Evolutionary conservation across 345 rosid species (phyloP).

Genomic region (Passiflora organensis): DNA sequence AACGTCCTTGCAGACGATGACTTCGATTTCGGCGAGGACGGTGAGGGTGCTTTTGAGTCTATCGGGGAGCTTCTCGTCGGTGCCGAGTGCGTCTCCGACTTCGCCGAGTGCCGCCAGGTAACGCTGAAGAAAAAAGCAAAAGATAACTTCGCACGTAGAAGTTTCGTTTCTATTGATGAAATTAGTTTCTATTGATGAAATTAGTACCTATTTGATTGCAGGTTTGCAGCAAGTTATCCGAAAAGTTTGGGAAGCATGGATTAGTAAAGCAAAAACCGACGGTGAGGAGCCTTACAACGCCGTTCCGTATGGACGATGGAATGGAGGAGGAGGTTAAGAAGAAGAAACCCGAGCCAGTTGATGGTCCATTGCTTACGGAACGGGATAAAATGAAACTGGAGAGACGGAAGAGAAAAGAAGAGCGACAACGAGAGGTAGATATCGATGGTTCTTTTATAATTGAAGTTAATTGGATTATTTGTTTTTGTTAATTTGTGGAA

Average conservation of each 20-base stretch:
- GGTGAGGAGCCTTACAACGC: constrained; percentile 79
- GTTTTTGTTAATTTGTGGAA: neutral
- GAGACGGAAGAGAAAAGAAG: constrained; percentile 91
- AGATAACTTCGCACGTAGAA: neutral
- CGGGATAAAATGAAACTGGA: constrained; percentile 77
- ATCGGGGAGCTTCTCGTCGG: constrained; percentile 89
- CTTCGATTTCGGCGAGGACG: constrained; percentile 91
- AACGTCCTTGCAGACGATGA: constrained; percentile 98
- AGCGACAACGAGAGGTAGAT: constrained; percentile 86
- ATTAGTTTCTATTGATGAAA: neutral
- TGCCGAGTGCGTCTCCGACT: constrained; percentile 79
- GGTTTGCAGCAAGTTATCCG: constrained; percentile 76
- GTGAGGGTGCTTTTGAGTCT: constrained; percentile 86
- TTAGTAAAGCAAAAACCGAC: constrained; percentile 66
- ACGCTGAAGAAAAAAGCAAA: neutral
- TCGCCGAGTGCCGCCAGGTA: constrained; percentile 73
- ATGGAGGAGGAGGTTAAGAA: constrained; percentile 86
- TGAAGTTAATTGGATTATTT: neutral
- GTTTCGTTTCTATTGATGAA: neutral
- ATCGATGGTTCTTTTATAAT: neutral
- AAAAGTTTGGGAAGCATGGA: constrained; percentile 92
- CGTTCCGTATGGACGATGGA: constrained; percentile 95
- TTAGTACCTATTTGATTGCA: constrained; percentile 20
- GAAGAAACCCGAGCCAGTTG: constrained; percentile 83
- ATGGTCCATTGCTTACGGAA: constrained; percentile 81